Percentiles rank a stretch among this genome's conserved stretches.
These are phyloP conservation scores for Lactuca saligna DNA, from an alignment of 129 eudicot genomes.

Conservation along the genomic window DNA sequence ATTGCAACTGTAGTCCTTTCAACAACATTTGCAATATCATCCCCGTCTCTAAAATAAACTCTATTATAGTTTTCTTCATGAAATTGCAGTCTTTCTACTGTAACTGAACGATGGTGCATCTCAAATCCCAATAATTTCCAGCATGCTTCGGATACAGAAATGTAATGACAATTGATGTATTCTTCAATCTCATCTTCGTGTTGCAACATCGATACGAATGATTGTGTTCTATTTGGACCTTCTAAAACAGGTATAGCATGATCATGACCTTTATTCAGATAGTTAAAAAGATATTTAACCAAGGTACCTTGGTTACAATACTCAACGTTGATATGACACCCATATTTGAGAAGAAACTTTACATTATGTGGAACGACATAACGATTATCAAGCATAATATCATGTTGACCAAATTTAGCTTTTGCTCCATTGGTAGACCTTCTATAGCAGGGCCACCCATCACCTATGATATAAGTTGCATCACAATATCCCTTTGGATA, in stretches of 20 bases:
- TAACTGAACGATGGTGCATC: not conserved
- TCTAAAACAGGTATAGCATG: not conserved
- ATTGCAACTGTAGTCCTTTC: not conserved
- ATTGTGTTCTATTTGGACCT: not conserved
- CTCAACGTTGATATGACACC: not conserved
- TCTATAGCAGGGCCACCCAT: not conserved
- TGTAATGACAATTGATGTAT: not conserved
- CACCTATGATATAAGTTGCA: not conserved
- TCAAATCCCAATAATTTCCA: not conserved
- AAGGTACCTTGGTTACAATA: not conserved
- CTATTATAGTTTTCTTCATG: not conserved
- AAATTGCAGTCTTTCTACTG: not conserved
- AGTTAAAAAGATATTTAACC: constrained; percentile 3
- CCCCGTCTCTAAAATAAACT: not conserved
- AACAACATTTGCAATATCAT: not conserved
- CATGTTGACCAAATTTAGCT: not conserved
- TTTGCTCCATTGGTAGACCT: not conserved
- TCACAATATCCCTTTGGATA: not conserved
- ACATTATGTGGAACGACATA: not conserved
- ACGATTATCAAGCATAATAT: not conserved
- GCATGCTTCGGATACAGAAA: constrained; percentile 1
- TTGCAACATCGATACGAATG: not conserved
- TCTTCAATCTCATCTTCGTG: constrained; percentile 1
- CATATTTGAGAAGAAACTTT: not conserved
- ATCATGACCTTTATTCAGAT: not conserved